A percentile compares a stretch with the other conserved stretches of the same genome.
Conservation (phyloP, 2,329 filamentous ascomycete genomes). For the Elsinoe australis region DNA sequence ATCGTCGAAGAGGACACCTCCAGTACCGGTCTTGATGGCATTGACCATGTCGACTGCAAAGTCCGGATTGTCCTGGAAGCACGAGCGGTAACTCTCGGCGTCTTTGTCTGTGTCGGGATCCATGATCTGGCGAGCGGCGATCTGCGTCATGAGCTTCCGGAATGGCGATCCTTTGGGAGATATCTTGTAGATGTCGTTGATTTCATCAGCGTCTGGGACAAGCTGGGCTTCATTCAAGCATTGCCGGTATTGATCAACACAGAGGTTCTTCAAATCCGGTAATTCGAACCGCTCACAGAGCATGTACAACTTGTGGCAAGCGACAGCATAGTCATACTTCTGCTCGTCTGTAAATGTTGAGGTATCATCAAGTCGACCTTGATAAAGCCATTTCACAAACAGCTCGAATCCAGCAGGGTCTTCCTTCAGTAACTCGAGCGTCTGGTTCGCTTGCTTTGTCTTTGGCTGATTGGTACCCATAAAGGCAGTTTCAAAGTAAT, state of each 20-base stretch:
- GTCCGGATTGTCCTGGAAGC: slow-evolving; percentile 43
- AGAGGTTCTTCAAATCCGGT: slow-evolving; percentile 45
- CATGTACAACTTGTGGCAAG: slow-evolving; percentile 47
- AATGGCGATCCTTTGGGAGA: slow-evolving; percentile 42
- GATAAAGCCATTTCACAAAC: slow-evolving; percentile 51
- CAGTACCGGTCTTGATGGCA: slow-evolving; percentile 43
- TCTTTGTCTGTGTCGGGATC: slow-evolving; percentile 45
- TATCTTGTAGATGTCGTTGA: slow-evolving; percentile 46
- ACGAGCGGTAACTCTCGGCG: slow-evolving; percentile 43
- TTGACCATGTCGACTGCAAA: slow-evolving; percentile 49
- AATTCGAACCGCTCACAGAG: slow-evolving; percentile 47
- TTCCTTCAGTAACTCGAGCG: slow-evolving; percentile 42
- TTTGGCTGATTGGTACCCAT: slow-evolving; percentile 31
- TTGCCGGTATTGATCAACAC: slow-evolving; percentile 48
- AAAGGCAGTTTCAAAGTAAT: slow-evolving; percentile 36
- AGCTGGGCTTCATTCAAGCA: slow-evolving; percentile 43
- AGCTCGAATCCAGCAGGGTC: slow-evolving; percentile 47
- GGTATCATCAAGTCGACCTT: slow-evolving; percentile 46
- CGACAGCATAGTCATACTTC: slow-evolving; percentile 49
- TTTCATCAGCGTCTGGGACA: slow-evolving; percentile 49
- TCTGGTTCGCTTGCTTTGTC: slow-evolving; percentile 33
- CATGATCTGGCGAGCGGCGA: slow-evolving; percentile 52
- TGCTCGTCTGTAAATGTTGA: slow-evolving; percentile 39
- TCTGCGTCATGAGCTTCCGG: slow-evolving; percentile 44
- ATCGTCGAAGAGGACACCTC: slow-evolving; percentile 46